These are phyloP conservation scores for Achlya hypogyna DNA, from an alignment of 352 stramenopile species.

Conservation along the genomic window DNA sequence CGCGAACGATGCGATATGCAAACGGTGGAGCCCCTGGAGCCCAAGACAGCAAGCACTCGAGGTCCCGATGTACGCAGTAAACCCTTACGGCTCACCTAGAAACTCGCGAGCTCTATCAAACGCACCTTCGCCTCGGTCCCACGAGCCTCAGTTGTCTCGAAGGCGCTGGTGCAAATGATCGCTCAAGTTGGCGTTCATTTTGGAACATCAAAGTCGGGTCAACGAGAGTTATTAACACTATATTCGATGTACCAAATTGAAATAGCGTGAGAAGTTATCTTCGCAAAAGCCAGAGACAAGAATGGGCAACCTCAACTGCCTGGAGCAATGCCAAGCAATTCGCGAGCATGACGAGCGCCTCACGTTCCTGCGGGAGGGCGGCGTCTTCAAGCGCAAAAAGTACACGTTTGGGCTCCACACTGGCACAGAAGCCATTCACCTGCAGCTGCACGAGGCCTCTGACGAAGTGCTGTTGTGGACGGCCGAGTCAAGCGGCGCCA, in stretches of 20 bases:
- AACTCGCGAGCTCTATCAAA: too few relatives aligned
- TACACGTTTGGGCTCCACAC: slow-evolving; percentile 54
- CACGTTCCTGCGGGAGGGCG: slow-evolving; percentile 49
- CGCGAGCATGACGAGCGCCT: slow-evolving; percentile 55
- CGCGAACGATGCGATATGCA: too few relatives aligned
- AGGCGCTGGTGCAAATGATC: too few relatives aligned
- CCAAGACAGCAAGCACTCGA: too few relatives aligned
- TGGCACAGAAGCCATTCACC: slow-evolving; percentile 46
- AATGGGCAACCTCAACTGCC: slow-evolving; percentile 79
- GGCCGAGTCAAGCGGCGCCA: slow-evolving; percentile 3
- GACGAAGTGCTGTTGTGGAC: slow-evolving; percentile 47
- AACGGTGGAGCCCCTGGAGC: too few relatives aligned
- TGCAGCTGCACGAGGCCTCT: slow-evolving; percentile 48
- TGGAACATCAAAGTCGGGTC: too few relatives aligned
- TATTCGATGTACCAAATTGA: neutral
- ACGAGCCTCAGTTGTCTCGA: too few relatives aligned
- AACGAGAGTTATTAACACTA: neutral
- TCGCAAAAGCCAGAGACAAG: neutral
- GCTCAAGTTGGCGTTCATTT: too few relatives aligned
- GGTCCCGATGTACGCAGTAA: too few relatives aligned
- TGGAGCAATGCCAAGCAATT: slow-evolving; percentile 60
- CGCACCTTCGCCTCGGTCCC: too few relatives aligned
- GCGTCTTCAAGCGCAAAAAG: slow-evolving; percentile 68
- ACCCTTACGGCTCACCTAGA: too few relatives aligned
- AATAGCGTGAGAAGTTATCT: neutral